Conservation (phyloP, 2,329 filamentous ascomycete genomes). For the Acephala macrosclerotiorum region DNA sequence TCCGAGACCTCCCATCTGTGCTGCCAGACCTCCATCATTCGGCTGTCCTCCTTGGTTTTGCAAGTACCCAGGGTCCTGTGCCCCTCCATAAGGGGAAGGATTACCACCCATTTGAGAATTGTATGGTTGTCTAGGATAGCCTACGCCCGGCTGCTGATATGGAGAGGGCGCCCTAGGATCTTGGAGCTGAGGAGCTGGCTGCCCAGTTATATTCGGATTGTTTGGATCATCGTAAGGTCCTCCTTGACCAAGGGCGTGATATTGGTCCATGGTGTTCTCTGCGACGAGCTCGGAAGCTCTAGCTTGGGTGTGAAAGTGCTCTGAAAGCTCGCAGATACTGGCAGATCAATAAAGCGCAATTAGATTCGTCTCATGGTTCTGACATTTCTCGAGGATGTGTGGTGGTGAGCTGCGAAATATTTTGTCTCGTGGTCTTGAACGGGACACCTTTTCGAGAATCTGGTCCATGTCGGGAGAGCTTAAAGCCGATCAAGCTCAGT, state of each 20-base stretch:
- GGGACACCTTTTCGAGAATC: constrained; percentile 13
- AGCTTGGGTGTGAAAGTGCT: constrained; percentile 34
- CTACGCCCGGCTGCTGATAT: constrained; percentile 48
- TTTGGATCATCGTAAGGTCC: constrained; percentile 61
- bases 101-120: constrained; percentile 34
- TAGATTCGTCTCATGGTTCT: constrained; percentile 9
- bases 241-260: constrained; percentile 63
- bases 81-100: constrained; percentile 43
- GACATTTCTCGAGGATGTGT: background rate
- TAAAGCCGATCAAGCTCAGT: too few relatives aligned
- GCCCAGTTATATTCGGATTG: constrained; percentile 57
- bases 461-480: constrained; percentile 1
- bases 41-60: constrained; percentile 43
- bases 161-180: constrained; percentile 60
- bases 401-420: constrained; percentile 1
- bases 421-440: constrained; percentile 11
- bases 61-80: constrained; percentile 34
- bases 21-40: constrained; percentile 62
- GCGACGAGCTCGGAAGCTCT: background rate
- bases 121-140: constrained; percentile 30
- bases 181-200: constrained; percentile 63
- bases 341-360: background rate
- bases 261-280: constrained; percentile 55
- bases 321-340: constrained; percentile 23
- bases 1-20: constrained; percentile 81